Evolutionary conservation across 202 grass and related monocot genomes (phyloP), one percentile per base, ranked within the genome.

Genomic region (Carex sylvatica): DNA sequence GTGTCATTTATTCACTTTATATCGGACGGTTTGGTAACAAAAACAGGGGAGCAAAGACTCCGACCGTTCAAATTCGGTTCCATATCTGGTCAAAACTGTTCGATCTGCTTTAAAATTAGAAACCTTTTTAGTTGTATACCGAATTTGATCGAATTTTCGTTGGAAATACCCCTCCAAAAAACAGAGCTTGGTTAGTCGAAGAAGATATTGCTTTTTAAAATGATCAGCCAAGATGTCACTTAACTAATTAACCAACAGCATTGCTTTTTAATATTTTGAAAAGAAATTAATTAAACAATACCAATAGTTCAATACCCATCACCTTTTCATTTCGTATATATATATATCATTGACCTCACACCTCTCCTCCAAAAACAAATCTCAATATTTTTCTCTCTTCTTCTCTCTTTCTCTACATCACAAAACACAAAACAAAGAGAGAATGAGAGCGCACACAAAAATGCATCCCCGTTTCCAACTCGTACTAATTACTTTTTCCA

Each of bases 401-500:
- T 26, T 5, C 33, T 20, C 63, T 66, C 63, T 40, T 40, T 40
- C 38, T 31, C 62, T 9, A 26, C 28, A 31, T 2, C 30, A 79
- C 3, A 61, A n/a, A 33, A 76, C 20, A 53, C 44, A 14, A 0
- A 77, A 31, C 4, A 79, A 58, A 55, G 10, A 60, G 16, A 79
- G 22, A 22, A 61, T 19, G 3, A 61, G 13, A 63, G 6, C 5
- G 26, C 3, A 69, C 24, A 11, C 38, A 80, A 44, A 68, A 52
- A 87, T 61, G 62, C 78, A 33, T 36, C 46, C 61, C 36, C 79
- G 59, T 30, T 31, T 70, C 0, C 54, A 64, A 30, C 61, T 87
- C 44, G 68, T 90, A 33, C 80, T 89, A 62, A 68, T n/a, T n/a
- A n/a, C 78, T 14, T 78, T 92, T 66, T 33, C 85, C 63, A 84